Evolutionary conservation across 163 green algal genomes (phyloP), one percentile per base, ranked within the genome.

Genomic region (Trebouxia gelatinosa): DNA sequence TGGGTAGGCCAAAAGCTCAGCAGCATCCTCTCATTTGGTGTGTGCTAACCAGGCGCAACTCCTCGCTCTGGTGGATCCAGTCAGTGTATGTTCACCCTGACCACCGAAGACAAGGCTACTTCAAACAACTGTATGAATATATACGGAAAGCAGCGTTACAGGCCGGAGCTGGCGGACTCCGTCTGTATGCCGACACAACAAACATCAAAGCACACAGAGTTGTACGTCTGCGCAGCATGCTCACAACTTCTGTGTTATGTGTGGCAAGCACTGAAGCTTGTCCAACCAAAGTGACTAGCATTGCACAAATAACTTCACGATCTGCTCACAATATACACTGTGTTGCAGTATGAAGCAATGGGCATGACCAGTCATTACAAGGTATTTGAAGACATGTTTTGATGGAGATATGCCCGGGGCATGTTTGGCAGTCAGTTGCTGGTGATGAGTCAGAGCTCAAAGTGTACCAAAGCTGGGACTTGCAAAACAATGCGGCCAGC

Each of bases 301-400:
- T n/a, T n/a, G n/a, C n/a, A n/a, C n/a, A n/a, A 23, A 28, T 19
- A 19, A 59, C 48, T 59, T 19, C 48, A 2, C 58, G 58, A 40
- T 67, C 26, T 3, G 26, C 58, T 67, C 2, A 67, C 23, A 67
- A 37, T 34, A 19, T 23, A 16, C 34, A 17, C 23, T 39, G 31
- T 35, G 19, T 6, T 81, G 37, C 82, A 87, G 82, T 90, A 90
- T 71, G 71, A 89, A 50, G 62, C 65, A 0, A 51, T 90, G 54
- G 86, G 86, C 6, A 90, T 90, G 86, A 83, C 39, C 0, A 86
- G 66, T 38, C 86, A 90, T 39, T 90, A 90, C 77, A 80, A 84
- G 58, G 84, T 89, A 2, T 90, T 83, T 75, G 86, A 90, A 54
- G 84, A 87, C 51, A 83, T 88, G 80, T 87, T 88, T 61, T 37